Evolutionary conservation across 1,284 basidiomycete genomes (phyloP).

Genomic region (Ustilago trichophora): DNA sequence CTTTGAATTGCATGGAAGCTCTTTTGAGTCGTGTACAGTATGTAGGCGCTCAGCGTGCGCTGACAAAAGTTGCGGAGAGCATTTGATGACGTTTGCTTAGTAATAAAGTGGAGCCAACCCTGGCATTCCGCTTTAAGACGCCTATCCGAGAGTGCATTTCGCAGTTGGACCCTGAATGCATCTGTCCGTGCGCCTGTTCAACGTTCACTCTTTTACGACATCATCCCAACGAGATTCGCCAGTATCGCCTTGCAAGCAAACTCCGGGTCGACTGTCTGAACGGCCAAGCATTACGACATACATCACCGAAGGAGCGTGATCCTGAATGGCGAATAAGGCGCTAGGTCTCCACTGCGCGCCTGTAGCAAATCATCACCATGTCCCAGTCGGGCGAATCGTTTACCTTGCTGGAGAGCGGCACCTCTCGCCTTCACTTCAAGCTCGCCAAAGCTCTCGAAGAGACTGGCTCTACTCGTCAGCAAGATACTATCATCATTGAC

Average conservation of each 20-base stretch:
- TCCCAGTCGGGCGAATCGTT: conserved; percentile 15
- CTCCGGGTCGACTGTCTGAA: too few species aligned
- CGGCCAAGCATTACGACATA: too few species aligned
- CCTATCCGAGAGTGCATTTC: too few species aligned
- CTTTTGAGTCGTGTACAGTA: too few species aligned
- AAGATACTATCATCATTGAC: conserved; percentile 23
- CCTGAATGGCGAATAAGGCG: too few species aligned
- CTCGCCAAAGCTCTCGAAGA: conserved; percentile 45
- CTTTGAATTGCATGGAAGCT: too few species aligned
- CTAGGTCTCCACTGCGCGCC: too few species aligned
- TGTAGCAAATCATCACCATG: conserved; percentile 4
- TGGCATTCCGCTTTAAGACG: too few species aligned
- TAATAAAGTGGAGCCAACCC: conserved; percentile 8
- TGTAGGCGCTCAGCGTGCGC: too few species aligned
- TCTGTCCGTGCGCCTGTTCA: neutral
- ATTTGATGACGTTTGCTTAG: conserved; percentile 12
- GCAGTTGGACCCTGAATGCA: conserved; percentile 32
- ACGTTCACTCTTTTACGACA: neutral
- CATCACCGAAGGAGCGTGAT: too few species aligned
- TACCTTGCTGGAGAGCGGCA: conserved; percentile 48
- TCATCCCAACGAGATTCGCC: too few species aligned
- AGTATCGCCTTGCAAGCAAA: too few species aligned
- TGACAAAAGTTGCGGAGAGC: neutral
- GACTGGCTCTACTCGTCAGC: neutral
- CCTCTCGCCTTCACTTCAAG: conserved; percentile 47